phyloP scores from a whole-genome alignment of 352 stramenopile genomes.

The Phytophthora kernoviae region DNA sequence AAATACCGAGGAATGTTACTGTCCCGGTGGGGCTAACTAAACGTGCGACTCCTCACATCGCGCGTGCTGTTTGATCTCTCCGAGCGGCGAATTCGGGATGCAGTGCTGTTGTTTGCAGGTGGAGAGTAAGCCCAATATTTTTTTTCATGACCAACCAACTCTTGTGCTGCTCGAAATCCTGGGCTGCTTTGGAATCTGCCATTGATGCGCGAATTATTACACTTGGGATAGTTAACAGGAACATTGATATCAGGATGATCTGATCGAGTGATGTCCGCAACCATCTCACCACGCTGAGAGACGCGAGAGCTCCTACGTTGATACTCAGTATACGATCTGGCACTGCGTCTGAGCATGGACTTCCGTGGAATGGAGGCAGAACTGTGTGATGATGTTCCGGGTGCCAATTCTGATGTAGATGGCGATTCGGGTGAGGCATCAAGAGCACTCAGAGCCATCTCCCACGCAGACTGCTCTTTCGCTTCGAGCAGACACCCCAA shows the following conservation, averaged over 20 bases:
- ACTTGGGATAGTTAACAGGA: not conserved
- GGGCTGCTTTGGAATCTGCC: slow-evolving; percentile 2
- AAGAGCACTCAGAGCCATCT: slow-evolving; percentile 34
- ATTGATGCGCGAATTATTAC: slow-evolving; percentile 10
- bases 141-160: not conserved
- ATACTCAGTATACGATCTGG: slow-evolving; percentile 24
- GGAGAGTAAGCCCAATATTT: slow-evolving; percentile 6
- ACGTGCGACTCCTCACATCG: slow-evolving; percentile 2
- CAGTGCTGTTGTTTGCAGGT: not conserved
- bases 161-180: slow-evolving; percentile 1
- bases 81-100: not conserved
- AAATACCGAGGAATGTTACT: no score
- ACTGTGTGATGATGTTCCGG: slow-evolving; percentile 9
- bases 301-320: slow-evolving; percentile 2
- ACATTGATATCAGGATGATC: not conserved
- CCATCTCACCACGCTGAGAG: slow-evolving; percentile 6
- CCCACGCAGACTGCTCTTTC: slow-evolving; percentile 48
- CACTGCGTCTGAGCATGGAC: not conserved
- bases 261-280: not conserved
- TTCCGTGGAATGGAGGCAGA: slow-evolving; percentile 1
- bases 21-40: slow-evolving; percentile 3
- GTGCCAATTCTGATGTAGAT: slow-evolving; percentile 6
- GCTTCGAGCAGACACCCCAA: slow-evolving; percentile 50
- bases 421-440: slow-evolving; percentile 4
- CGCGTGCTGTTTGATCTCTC: slow-evolving; percentile 11